Evolutionary conservation across 352 stramenopile species (phyloP).

Genomic region (Phytophthora europaea): DNA sequence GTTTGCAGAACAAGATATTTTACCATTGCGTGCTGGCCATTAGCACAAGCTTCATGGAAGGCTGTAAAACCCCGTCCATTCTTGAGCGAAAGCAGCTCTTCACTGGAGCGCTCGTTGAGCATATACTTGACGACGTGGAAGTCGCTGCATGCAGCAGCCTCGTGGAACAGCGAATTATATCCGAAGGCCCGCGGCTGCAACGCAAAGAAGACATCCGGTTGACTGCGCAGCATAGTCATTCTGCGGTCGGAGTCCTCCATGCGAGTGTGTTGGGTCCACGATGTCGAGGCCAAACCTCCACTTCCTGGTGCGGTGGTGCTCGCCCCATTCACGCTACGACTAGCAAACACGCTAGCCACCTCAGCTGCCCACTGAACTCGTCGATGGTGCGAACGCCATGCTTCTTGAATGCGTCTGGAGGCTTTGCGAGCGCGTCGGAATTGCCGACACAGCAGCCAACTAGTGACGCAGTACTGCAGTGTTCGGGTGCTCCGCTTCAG

Average conservation of each 20-base stretch:
- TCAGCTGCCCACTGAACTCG: constrained; percentile 53
- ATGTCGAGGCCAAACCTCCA: constrained; percentile 15
- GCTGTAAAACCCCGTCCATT: constrained; percentile 69
- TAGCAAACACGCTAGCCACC: constrained; percentile 61
- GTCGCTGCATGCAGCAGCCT: constrained; percentile 69
- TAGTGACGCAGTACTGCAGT: constrained; percentile 67
- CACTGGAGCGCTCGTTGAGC: constrained; percentile 43
- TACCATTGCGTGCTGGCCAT: constrained; percentile 78
- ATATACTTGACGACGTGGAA: constrained; percentile 87
- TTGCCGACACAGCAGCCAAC: constrained; percentile 62
- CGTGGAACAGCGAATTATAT: constrained; percentile 82
- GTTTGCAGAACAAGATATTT: constrained; percentile 60
- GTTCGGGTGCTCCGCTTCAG: constrained; percentile 37
- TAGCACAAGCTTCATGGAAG: constrained; percentile 74
- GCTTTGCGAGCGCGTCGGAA: constrained; percentile 43
- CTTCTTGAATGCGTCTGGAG: constrained; percentile 50
- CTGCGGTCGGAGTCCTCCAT: constrained; percentile 80
- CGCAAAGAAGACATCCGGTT: constrained; percentile 59
- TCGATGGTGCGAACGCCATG: constrained; percentile 53
- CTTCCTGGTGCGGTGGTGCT: constrained; percentile 17
- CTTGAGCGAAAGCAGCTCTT: constrained; percentile 52
- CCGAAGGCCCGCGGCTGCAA: constrained; percentile 61
- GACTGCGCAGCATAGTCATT: constrained; percentile 58
- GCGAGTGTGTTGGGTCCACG: constrained; percentile 61
- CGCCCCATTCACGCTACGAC: constrained; percentile 9